Evolutionary conservation across 371 early-diverging fungal species (phyloP).

Genomic region (Mortierella sp.): DNA sequence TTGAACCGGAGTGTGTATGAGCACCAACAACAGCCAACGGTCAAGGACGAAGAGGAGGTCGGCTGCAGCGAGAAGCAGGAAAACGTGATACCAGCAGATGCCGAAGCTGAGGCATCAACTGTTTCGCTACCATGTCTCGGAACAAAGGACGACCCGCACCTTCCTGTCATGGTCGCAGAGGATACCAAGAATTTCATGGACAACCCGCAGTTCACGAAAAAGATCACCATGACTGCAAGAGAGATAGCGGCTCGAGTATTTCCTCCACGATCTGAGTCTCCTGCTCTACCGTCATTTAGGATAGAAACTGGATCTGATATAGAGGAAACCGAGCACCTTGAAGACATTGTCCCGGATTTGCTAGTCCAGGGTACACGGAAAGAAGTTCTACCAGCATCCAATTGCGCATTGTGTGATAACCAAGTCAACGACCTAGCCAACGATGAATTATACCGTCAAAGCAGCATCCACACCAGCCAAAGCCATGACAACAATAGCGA

Average conservation of each 20-base stretch:
- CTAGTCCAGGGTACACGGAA: too few relatives aligned
- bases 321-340: too few relatives aligned
- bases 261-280: neutral
- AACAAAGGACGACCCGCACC: neutral
- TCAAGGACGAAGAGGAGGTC: neutral
- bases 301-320: too few relatives aligned
- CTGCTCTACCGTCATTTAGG: neutral
- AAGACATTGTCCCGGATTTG: too few relatives aligned
- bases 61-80: too few relatives aligned
- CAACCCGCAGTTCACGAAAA: conserved; percentile 42
- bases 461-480: conserved; percentile 1
- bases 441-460: too few relatives aligned
- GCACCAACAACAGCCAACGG: neutral
- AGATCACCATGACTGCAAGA: conserved; percentile 29
- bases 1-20: conserved; percentile 9
- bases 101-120: neutral
- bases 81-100: neutral
- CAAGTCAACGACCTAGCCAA: too few relatives aligned
- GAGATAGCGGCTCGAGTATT: conserved; percentile 24
- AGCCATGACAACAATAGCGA: neutral
- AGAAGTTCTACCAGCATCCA: too few relatives aligned
- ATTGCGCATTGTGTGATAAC: too few relatives aligned
- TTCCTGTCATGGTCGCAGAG: conserved; percentile 46
- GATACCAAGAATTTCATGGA: conserved; percentile 51
- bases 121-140: neutral